These are phyloP conservation scores for Cyamopsis tetragonoloba DNA, from an alignment of 306 rosid genomes.

Conservation along the genomic window DNA sequence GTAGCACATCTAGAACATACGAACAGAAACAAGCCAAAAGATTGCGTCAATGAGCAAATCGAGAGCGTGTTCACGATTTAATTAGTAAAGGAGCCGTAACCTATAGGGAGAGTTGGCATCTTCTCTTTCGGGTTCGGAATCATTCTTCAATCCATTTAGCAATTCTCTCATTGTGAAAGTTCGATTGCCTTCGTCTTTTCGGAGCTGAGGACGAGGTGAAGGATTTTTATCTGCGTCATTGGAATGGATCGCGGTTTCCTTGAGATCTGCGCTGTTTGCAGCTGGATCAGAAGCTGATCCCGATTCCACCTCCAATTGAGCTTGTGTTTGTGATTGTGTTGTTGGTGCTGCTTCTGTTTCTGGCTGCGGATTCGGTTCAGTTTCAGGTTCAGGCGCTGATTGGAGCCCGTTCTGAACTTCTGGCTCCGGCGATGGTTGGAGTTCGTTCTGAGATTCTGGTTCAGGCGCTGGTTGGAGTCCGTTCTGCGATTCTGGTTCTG, in stretches of 20 bases:
- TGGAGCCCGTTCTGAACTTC: not conserved
- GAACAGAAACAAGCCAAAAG: not conserved
- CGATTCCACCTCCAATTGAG: conserved; percentile 18
- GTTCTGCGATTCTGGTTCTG: conserved; percentile 29
- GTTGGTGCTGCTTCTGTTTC: not conserved
- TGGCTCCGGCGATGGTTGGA: not conserved
- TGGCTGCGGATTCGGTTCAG: not conserved
- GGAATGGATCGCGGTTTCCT: conserved; percentile 29
- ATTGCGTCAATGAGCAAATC: not conserved
- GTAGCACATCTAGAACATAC: not conserved
- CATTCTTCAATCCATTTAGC: conserved; percentile 72
- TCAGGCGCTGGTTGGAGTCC: conserved; percentile 9
- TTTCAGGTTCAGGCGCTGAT: not conserved
- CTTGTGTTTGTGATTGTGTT: not conserved
- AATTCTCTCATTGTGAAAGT: conserved; percentile 97
- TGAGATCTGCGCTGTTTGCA: conserved; percentile 32
- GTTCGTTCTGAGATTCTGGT: not conserved
- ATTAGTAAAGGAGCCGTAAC: conserved; percentile 18
- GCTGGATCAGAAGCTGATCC: conserved; percentile 30
- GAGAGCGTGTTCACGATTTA: not conserved
- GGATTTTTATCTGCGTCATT: conserved; percentile 8
- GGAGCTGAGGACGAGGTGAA: conserved; percentile 47
- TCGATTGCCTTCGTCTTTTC: conserved; percentile 82
- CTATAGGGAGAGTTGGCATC: conserved; percentile 62
- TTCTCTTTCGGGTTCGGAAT: conserved; percentile 49